phyloP scores from a whole-genome alignment of 257 asterid genomes.

The Scutellaria barbata region DNA sequence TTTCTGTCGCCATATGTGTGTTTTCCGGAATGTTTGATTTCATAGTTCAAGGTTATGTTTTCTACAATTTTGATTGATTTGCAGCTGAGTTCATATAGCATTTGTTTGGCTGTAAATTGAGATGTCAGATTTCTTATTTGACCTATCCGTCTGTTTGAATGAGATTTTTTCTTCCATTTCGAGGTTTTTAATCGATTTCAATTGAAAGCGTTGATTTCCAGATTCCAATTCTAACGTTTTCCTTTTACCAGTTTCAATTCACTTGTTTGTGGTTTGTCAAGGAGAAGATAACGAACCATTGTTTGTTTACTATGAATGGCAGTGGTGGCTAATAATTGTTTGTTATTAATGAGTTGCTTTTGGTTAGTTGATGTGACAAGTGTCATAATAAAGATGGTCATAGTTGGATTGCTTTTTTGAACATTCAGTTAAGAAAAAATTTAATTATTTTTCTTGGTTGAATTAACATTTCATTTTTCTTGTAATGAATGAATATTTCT shows the following conservation, averaged over 20 bases:
- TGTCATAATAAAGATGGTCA: conserved; percentile 15
- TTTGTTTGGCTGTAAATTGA: conserved; percentile 11
- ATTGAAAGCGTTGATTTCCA: conserved; percentile 13
- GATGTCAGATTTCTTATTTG: conserved; percentile 14
- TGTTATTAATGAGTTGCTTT: conserved; percentile 33
- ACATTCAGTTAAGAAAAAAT: conserved; percentile 27
- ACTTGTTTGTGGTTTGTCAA: not conserved
- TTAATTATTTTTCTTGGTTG: conserved; percentile 17
- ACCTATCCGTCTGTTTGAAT: not conserved
- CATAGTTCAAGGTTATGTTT: not conserved
- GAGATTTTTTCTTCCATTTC: not conserved
- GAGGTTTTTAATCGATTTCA: conserved; percentile 8
- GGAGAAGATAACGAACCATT: conserved; percentile 1
- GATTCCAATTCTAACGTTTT: conserved; percentile 2
- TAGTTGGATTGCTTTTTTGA: conserved; percentile 36
- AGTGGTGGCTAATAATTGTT: conserved; percentile 31
- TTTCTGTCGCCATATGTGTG: not conserved
- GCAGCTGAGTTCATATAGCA: conserved; percentile 21
- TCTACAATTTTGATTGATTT: conserved; percentile 25
- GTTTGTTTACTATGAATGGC: conserved; percentile 19
- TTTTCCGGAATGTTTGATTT: not conserved
- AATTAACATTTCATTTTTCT: conserved; percentile 24
- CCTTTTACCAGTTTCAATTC: conserved; percentile 12
- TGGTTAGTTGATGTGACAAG: conserved; percentile 37
- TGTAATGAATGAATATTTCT: conserved; percentile 23